Percentiles rank a stretch among this genome's conserved stretches.
These are phyloP conservation scores for Dendrothele bispora DNA, from an alignment of 768 basidiomycete genomes.

Conservation along the genomic window DNA sequence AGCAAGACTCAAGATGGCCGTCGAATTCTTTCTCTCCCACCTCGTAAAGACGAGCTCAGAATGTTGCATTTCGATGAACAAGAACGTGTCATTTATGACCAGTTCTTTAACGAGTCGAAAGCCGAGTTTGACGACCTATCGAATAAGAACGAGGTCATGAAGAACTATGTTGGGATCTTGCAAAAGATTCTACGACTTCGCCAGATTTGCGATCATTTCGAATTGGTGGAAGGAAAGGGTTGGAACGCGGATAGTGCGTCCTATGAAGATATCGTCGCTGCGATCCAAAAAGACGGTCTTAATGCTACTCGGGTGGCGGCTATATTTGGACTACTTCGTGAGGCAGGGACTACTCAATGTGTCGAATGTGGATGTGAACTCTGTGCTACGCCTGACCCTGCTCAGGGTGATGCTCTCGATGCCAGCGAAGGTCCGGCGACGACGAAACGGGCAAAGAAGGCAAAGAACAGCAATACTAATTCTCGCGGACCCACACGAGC, in stretches of 20 bases:
- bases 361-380: conserved; percentile 85
- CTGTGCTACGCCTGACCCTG: conserved; percentile 48
- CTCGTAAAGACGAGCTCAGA: conserved; percentile 85
- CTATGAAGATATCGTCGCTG: conserved; percentile 78
- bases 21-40: conserved; percentile 83
- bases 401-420: conserved; percentile 47
- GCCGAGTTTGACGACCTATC: conserved; percentile 88
- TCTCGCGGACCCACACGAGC: conserved; percentile 77
- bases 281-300: conserved; percentile 78
- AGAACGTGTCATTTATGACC: conserved; percentile 86
- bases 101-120: conserved; percentile 87
- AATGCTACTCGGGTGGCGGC: conserved; percentile 71
- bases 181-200: conserved; percentile 95
- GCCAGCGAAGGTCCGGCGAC: conserved; percentile 52
- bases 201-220: conserved; percentile 97
- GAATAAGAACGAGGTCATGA: conserved; percentile 91
- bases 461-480: conserved; percentile 46
- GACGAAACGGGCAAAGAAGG: conserved; percentile 46
- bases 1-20: conserved; percentile 78
- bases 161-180: conserved; percentile 96
- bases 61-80: conserved; percentile 80
- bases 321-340: conserved; percentile 83
- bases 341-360: conserved; percentile 87
- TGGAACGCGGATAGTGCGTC: conserved; percentile 50
- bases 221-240: conserved; percentile 78